These are phyloP conservation scores for Helotiales sp. DNA, from an alignment of 2,329 filamentous ascomycete genomes.

Conservation along the genomic window DNA sequence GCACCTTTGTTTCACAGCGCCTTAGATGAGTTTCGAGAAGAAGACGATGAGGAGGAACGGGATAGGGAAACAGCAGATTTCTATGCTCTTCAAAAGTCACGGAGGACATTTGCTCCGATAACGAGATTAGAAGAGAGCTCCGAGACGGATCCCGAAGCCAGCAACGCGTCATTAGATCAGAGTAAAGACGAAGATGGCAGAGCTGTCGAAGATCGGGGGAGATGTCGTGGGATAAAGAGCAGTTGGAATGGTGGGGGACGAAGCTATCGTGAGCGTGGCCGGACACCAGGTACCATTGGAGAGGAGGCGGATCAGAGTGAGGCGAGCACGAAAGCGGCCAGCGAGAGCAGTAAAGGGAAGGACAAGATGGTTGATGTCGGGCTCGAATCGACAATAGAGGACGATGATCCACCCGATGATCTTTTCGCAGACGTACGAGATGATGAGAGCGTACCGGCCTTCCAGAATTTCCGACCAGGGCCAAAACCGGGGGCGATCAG, in stretches of 20 bases:
- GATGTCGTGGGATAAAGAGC: conserved; percentile 55
- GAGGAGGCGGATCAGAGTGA: conserved; percentile 38
- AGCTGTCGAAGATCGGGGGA: conserved; percentile 47
- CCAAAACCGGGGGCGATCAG: conserved; percentile 33
- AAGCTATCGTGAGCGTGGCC: conserved; percentile 31
- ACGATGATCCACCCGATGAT: conserved; percentile 60
- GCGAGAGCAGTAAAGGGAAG: conserved; percentile 52
- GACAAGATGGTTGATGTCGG: conserved; percentile 81
- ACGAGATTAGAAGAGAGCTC: conserved; percentile 77
- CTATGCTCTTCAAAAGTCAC: conserved; percentile 85
- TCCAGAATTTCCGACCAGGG: conserved; percentile 53
- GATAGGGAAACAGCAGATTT: conserved; percentile 92
- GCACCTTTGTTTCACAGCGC: conserved; percentile 95
- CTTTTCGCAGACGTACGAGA: conserved; percentile 53
- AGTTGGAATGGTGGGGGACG: conserved; percentile 57
- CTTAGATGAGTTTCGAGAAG: conserved; percentile 86
- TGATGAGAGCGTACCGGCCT: conserved; percentile 59
- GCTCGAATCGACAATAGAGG: conserved; percentile 66
- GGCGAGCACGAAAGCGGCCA: conserved; percentile 26
- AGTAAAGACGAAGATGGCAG: conserved; percentile 48
- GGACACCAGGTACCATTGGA: conserved; percentile 30
- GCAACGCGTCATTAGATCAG: conserved; percentile 54
- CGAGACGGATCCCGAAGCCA: conserved; percentile 74
- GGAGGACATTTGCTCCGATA: conserved; percentile 83
- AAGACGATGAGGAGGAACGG: conserved; percentile 89